phyloP scores from a whole-genome alignment of 2,329 filamentous ascomycete species.

The Alternaria dauci region DNA sequence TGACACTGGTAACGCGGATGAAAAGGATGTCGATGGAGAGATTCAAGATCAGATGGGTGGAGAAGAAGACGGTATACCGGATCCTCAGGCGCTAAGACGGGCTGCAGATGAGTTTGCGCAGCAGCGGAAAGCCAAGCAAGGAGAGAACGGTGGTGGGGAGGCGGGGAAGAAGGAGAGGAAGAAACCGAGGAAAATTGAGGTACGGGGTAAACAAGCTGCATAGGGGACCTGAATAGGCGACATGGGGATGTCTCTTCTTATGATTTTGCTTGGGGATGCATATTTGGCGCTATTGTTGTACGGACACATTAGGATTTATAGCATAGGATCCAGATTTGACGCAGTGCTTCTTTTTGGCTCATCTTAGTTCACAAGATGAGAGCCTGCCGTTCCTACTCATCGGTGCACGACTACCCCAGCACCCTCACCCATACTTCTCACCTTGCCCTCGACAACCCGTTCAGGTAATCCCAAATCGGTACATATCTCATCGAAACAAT shows the following conservation, averaged over 20 bases:
- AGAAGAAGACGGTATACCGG: slow-evolving; percentile 34
- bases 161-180: slow-evolving; percentile 22
- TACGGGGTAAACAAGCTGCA: slow-evolving; percentile 23
- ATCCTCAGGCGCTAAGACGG: slow-evolving; percentile 35
- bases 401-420: slow-evolving; percentile 41
- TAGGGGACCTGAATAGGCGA: not conserved
- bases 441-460: slow-evolving; percentile 71
- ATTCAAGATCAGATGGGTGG: slow-evolving; percentile 3
- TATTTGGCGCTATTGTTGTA: not conserved
- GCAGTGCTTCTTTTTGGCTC: not conserved
- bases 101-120: slow-evolving; percentile 28
- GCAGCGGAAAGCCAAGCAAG: slow-evolving; percentile 9
- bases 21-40: slow-evolving; percentile 11
- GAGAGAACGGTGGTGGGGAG: slow-evolving; percentile 3
- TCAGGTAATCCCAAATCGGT: slow-evolving; percentile 77
- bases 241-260: not conserved
- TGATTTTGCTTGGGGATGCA: not conserved
- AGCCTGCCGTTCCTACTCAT: slow-evolving; percentile 5
- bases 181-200: slow-evolving; percentile 41
- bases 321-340: not conserved
- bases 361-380: not conserved
- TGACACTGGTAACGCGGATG: slow-evolving; percentile 14
- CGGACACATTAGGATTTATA: not conserved
- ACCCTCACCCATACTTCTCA: slow-evolving; percentile 59
- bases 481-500: slow-evolving; percentile 84